Percentiles rank a stretch among this genome's conserved stretches.
Conservation (phyloP, 163 green algal species). For the Scenedesmus sp. region DNA sequence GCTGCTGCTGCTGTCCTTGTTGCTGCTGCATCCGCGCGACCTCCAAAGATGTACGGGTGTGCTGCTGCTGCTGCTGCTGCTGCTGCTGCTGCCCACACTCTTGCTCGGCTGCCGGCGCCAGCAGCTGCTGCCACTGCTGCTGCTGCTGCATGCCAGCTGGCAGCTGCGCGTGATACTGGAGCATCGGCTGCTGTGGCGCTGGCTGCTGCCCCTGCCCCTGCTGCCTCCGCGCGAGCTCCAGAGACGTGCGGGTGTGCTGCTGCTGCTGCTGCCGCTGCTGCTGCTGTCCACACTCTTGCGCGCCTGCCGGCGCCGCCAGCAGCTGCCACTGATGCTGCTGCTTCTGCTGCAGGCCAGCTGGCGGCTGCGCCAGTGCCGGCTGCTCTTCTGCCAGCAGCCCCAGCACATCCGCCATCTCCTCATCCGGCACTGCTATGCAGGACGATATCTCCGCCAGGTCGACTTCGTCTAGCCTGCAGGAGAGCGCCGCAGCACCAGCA, state of each 20-base stretch:
- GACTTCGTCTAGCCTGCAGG: not conserved
- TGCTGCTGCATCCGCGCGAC: not conserved
- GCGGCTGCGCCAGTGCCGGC: not conserved
- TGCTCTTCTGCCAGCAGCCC: slow-evolving; percentile 15
- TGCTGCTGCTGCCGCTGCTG: slow-evolving; percentile 5
- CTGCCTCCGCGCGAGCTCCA: not conserved
- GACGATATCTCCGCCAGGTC: slow-evolving; percentile 31
- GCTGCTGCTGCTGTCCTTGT: not conserved
- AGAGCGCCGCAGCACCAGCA: not conserved
- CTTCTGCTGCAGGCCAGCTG: not conserved
- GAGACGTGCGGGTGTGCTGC: not conserved
- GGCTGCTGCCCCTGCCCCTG: slow-evolving; percentile 19
- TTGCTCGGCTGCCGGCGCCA: no score
- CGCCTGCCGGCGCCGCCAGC: not conserved
- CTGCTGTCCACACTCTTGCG: not conserved
- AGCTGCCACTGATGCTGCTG: not conserved
- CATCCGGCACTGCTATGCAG: slow-evolving; percentile 31
- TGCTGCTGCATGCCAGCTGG: no score
- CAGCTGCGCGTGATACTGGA: not conserved
- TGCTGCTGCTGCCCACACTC: no score
- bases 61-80: no score
- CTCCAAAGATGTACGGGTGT: no score
- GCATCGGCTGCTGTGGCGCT: not conserved
- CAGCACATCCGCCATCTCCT: slow-evolving; percentile 10
- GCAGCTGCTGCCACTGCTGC: no score